These are phyloP conservation scores for Adiantum capillusveneris DNA, from an alignment of 75 land plant species.

Conservation along the genomic window DNA sequence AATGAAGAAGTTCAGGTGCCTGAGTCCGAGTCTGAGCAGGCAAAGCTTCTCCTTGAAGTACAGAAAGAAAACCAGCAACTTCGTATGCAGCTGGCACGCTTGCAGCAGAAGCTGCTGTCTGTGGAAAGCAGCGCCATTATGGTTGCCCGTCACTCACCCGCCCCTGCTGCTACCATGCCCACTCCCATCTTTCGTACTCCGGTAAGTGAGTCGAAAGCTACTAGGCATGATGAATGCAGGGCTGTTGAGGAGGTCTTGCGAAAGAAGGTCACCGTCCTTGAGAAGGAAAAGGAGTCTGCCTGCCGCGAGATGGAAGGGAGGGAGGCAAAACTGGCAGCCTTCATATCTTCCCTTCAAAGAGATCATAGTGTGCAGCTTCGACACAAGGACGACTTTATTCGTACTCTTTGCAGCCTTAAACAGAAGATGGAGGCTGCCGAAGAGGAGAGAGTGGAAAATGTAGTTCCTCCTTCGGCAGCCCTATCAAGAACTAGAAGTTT, in stretches of 20 bases:
- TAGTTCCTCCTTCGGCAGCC: too few relatives aligned
- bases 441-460: too few relatives aligned
- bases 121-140: conserved; percentile 6
- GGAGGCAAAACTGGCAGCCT: conserved; percentile 14
- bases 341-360: conserved; percentile 8
- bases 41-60: conserved; percentile 14
- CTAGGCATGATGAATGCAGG: too few relatives aligned
- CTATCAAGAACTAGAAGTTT: too few relatives aligned
- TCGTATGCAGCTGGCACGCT: conserved; percentile 13
- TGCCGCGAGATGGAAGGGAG: conserved; percentile 3
- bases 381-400: conserved; percentile 22
- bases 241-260: conserved; percentile 10
- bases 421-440: too few relatives aligned
- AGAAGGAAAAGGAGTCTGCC: conserved; percentile 25
- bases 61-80: conserved; percentile 23
- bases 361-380: conserved; percentile 21
- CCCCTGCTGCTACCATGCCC: neutral
- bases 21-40: conserved; percentile 13
- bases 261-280: conserved; percentile 18
- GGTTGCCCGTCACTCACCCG: conserved; percentile 9
- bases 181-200: conserved; percentile 12
- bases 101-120: conserved; percentile 15
- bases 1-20: conserved; percentile 10
- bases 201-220: conserved; percentile 8
- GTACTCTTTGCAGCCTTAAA: conserved; percentile 9